Conservation (phyloP, 257 asterid species). For the Petunia secreta region DNA sequence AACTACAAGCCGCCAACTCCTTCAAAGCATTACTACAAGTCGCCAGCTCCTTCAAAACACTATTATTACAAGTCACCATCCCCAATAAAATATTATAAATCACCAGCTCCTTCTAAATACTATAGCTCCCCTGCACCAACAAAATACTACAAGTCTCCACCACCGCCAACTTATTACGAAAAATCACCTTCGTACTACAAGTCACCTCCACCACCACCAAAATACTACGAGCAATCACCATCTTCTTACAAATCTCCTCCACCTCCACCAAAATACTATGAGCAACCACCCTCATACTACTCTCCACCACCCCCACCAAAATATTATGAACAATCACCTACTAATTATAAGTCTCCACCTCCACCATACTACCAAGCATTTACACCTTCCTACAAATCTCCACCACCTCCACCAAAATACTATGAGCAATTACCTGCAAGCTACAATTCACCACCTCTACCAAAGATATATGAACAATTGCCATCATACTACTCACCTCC, state of each 20-base stretch:
- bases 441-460: neutral
- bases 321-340: neutral
- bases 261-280: too few species aligned
- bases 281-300: too few species aligned
- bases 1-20: neutral
- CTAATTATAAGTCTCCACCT: neutral
- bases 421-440: neutral
- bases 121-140: neutral
- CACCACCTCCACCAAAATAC: neutral
- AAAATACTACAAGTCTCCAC: constrained; percentile 23
- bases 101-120: neutral
- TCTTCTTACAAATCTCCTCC: constrained; percentile 13
- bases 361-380: neutral
- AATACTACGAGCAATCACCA: constrained; percentile 1
- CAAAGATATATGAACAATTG: neutral
- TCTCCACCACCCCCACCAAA: neutral
- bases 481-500: neutral
- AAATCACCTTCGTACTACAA: neutral
- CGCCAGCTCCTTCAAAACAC: neutral
- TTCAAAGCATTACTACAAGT: neutral
- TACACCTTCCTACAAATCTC: neutral
- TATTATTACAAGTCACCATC: neutral
- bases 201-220: constrained; percentile 8
- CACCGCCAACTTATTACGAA: neutral
- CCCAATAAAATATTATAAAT: neutral